These are phyloP conservation scores for Cyclostephanos tholiformis DNA, from an alignment of 108 stramenopile species.

Conservation along the genomic window DNA sequence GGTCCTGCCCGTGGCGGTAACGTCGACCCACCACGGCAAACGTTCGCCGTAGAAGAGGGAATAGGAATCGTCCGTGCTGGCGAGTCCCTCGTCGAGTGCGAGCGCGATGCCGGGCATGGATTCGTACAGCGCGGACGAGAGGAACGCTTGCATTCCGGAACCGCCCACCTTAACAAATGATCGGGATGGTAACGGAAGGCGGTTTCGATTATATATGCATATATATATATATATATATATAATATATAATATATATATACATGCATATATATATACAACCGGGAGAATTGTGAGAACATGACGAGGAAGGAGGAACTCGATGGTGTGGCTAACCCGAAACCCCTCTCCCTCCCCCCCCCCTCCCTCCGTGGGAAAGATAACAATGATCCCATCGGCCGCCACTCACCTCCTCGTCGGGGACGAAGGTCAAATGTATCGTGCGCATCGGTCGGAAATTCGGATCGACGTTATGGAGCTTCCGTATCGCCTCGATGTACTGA, in stretches of 20 bases:
- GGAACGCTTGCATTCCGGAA: slow-evolving; percentile 73
- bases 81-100: slow-evolving; percentile 91
- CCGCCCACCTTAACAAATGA: slow-evolving; percentile 45
- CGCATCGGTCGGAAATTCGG: slow-evolving; percentile 59
- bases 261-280: no score
- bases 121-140: slow-evolving; percentile 55
- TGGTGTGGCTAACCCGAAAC: no score
- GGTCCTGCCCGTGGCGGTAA: slow-evolving; percentile 89
- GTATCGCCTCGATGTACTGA: slow-evolving; percentile 92
- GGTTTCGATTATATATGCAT: background rate
- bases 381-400: background rate
- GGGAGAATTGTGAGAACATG: no score
- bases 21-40: slow-evolving; percentile 87
- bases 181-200: background rate
- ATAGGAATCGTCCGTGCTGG: slow-evolving; percentile 72
- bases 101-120: slow-evolving; percentile 68
- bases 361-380: background rate
- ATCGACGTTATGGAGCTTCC: slow-evolving; percentile 32
- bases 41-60: slow-evolving; percentile 97
- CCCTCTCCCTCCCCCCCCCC: no score
- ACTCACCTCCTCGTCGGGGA: slow-evolving; percentile 43
- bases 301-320: no score
- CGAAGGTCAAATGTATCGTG: slow-evolving; percentile 69
- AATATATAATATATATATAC: no score
- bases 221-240: no score